phyloP scores from a whole-genome alignment of 345 rosid species.

The Luvunga scandens region DNA sequence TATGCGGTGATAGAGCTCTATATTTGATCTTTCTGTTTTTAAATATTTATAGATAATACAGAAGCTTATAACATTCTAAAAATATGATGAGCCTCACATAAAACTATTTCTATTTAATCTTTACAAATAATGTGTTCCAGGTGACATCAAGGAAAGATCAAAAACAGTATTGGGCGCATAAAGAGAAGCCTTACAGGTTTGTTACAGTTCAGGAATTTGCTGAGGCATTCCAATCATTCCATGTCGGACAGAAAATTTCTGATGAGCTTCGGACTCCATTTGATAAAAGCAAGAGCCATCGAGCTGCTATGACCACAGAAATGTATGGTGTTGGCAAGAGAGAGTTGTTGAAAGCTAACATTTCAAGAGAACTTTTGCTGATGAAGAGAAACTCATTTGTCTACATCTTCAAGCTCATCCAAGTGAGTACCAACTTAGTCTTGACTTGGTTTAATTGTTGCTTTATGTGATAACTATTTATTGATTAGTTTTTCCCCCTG shows the following conservation, averaged over 20 bases:
- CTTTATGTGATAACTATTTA: neutral
- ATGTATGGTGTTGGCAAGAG: slow-evolving; percentile 46
- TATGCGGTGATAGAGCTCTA: slow-evolving; percentile 21
- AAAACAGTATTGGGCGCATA: slow-evolving; percentile 54
- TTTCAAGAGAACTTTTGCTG: slow-evolving; percentile 50
- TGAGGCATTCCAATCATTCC: slow-evolving; percentile 49
- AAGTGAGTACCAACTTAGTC: slow-evolving; percentile 25
- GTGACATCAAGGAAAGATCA: slow-evolving; percentile 80
- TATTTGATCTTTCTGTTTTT: neutral
- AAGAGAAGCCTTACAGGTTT: slow-evolving; percentile 48
- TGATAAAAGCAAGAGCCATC: slow-evolving; percentile 48
- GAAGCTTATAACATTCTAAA: neutral
- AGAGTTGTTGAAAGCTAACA: slow-evolving; percentile 54
- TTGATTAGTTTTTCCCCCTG: slow-evolving; percentile 7
- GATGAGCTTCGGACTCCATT: slow-evolving; percentile 49
- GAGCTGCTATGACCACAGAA: slow-evolving; percentile 50
- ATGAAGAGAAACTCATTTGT: slow-evolving; percentile 64
- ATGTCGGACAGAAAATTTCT: slow-evolving; percentile 31
- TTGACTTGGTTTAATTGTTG: neutral
- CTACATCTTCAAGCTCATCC: slow-evolving; percentile 46
- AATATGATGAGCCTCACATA: neutral
- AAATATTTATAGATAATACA: too few relatives aligned
- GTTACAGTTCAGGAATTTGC: slow-evolving; percentile 45
- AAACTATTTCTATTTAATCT: neutral
- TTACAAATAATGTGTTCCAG: slow-evolving; percentile 23